These are phyloP conservation scores for Macrocystidia cucumis DNA, from an alignment of 1,284 basidiomycete genomes.

Conservation along the genomic window DNA sequence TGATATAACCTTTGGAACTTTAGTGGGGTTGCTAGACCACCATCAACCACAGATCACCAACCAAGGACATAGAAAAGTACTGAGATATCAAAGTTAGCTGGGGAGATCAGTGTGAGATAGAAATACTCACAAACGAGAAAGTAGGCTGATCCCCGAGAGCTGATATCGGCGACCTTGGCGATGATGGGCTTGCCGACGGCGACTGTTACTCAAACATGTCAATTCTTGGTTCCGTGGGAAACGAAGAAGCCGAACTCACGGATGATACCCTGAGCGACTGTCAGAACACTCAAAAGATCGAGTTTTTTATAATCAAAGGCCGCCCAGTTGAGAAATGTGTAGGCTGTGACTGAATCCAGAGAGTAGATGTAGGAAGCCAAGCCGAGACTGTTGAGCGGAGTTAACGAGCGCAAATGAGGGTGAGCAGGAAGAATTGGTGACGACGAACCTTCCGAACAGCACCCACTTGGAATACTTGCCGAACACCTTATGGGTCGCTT, in stretches of 20 bases:
- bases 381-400: constrained; percentile 37
- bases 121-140: constrained; percentile 50
- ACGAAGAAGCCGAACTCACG: constrained; percentile 21
- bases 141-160: constrained; percentile 52
- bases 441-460: constrained; percentile 48
- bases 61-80: constrained; percentile 52
- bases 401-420: not conserved
- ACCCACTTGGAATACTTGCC: constrained; percentile 51
- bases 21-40: no score
- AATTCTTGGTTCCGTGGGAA: not conserved
- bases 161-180: constrained; percentile 72
- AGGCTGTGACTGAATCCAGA: constrained; percentile 64
- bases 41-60: no score
- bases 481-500: constrained; percentile 45
- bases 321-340: constrained; percentile 57
- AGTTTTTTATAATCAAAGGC: constrained; percentile 54
- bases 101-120: not conserved
- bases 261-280: constrained; percentile 51
- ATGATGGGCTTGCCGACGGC: constrained; percentile 66
- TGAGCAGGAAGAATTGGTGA: not conserved
- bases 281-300: constrained; percentile 59
- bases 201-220: constrained; percentile 20
- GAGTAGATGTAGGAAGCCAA: constrained; percentile 75
- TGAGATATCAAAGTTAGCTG: constrained; percentile 12
- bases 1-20: constrained; percentile 40